A percentile compares a stretch with the other conserved stretches of the same genome.
Conservation (phyloP, 345 rosid genomes). For the Gossypium ekmanianum region DNA sequence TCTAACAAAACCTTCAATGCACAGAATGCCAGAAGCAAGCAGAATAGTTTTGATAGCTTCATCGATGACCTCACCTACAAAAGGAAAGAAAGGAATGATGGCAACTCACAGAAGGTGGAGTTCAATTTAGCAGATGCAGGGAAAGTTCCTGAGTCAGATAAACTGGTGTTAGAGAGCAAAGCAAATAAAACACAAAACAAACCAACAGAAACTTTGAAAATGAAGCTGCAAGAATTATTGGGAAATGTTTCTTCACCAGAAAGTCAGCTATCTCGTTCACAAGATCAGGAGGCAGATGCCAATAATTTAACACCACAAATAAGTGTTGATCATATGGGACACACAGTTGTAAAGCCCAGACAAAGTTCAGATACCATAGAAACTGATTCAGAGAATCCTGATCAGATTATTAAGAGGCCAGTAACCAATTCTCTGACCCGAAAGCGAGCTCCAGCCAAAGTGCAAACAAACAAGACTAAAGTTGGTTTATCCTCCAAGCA, state of each 20-base stretch:
- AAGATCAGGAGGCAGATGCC: conserved; percentile 30
- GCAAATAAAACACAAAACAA: conserved; percentile 31
- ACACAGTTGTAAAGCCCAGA: conserved; percentile 35
- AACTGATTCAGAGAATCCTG: conserved; percentile 74
- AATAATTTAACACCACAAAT: conserved; percentile 32
- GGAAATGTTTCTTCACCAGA: conserved; percentile 60
- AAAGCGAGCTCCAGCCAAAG: conserved; percentile 39
- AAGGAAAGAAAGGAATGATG: conserved; percentile 35
- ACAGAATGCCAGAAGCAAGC: conserved; percentile 31
- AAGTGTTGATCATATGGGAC: conserved; percentile 25
- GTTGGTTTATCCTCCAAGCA: conserved; percentile 35
- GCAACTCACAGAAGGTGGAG: conserved; percentile 37
- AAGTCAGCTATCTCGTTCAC: conserved; percentile 43
- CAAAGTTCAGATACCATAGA: conserved; percentile 76
- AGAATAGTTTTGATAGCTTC: conserved; percentile 26
- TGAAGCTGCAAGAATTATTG: conserved; percentile 73
- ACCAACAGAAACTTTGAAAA: conserved; percentile 63
- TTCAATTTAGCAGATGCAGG: conserved; percentile 39
- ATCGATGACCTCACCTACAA: conserved; percentile 25
- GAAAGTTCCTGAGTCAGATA: conserved; percentile 33
- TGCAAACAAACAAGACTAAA: conserved; percentile 22
- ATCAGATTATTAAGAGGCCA: conserved; percentile 44
- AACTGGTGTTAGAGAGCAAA: conserved; percentile 30
- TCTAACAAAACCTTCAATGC: conserved; percentile 35
- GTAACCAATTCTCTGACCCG: conserved; percentile 53